Percentiles rank a stretch among this genome's conserved stretches.
Evolutionary conservation across 768 basidiomycete genomes (phyloP).

Genomic region (Panaeolus cyanescens): DNA sequence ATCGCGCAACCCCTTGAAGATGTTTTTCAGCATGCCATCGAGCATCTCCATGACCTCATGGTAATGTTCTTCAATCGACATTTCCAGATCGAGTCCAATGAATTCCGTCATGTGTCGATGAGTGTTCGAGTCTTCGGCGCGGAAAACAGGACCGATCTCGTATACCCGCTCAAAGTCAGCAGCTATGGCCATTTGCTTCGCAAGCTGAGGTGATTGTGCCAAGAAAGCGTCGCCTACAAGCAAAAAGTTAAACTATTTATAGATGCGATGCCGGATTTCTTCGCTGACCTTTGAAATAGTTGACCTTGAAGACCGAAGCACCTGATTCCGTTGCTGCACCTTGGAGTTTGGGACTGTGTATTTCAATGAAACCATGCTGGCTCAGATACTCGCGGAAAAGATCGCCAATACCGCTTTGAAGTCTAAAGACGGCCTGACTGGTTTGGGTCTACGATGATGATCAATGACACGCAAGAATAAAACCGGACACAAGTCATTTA

Average conservation of each 20-base stretch:
- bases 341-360: conserved; percentile 97
- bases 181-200: conserved; percentile 99
- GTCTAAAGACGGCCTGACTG: conserved; percentile 93
- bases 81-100: conserved; percentile 97
- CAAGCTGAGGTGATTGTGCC: conserved; percentile 95
- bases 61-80: conserved; percentile 98
- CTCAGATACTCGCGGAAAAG: conserved; percentile 86
- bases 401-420: conserved; percentile 87
- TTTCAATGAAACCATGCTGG: conserved; percentile 81
- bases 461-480: not conserved
- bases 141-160: conserved; percentile 96
- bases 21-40: conserved; percentile 81
- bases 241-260: not conserved
- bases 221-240: conserved; percentile 80
- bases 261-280: not conserved
- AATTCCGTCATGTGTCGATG: conserved; percentile 99
- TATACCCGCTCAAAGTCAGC: conserved; percentile 98
- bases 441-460: conserved; percentile 70
- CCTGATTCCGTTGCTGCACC: conserved; percentile 97
- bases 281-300: conserved; percentile 87
- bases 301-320: conserved; percentile 96
- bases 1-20: conserved; percentile 83
- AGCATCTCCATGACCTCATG: conserved; percentile 95
- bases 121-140: conserved; percentile 96
- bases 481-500: conserved; percentile 35